Evolutionary conservation across 2,329 filamentous ascomycete genomes (phyloP), one percentile per base, ranked within the genome.

Genomic region (Ambrosiella xylebori): DNA sequence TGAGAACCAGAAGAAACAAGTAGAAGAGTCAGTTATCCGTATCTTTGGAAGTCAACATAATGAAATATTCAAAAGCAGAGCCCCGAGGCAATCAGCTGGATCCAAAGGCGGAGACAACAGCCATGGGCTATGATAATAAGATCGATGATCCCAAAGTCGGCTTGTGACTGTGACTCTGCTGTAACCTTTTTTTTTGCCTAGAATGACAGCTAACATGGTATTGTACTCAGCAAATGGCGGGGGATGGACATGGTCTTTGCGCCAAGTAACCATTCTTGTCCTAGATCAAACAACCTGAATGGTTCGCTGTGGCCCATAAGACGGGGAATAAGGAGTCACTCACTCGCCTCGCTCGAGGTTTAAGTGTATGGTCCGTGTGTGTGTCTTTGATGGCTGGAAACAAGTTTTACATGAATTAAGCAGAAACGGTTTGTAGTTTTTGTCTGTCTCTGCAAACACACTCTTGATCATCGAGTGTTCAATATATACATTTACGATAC

Each of bases 91-190:
- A 44, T 37, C n/a, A n/a, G 44, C 19, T 15, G 40, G 41, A 44
- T 44, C 17, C 17, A 55, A 44, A 9, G 52, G 35, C 52, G 19
- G 38, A 54, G 3, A 54, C n/a, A 19, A 38, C 50, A 27, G 27
- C 27, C 27, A 53, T 35, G 50, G 15, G 50, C 37, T 40, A 19
- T 19, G 52, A 54, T 54, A 54, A n/a, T 6, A 11, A 49, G 17
- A 19, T 19, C 19, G 19, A 51, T 51, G n/a, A 51, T 35, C 35
- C 47, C 6, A 36, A 27, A 27, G 47, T 36, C 27, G 19, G 47
- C 47, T 51, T 51, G 47, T 51, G 47, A 51, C 47, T 35, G 47
- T 51, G 47, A 51, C 47, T 12, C 17, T 51, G 47, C 19, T 51
- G 47, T 51, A 51, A 51, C 47, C 47, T 51, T 51, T 27, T 51